Conservation (phyloP, 2,329 filamentous ascomycete genomes). For the Macrophomina pseudophaseolina region DNA sequence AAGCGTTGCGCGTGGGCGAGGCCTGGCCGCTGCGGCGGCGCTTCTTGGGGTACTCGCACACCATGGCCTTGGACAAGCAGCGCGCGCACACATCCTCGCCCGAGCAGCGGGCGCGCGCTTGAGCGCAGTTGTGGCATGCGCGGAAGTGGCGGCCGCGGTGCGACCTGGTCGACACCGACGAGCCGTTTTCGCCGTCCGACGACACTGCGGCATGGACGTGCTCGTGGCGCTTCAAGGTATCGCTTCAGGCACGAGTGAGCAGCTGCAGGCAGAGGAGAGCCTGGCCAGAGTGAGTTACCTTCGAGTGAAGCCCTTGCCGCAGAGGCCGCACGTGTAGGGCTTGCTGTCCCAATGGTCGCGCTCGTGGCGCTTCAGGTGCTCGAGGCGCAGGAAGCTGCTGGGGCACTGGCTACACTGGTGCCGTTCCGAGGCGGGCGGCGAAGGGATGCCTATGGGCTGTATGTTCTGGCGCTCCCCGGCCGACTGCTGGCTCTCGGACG, state of each 20-base stretch:
- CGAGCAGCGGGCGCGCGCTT: slow-evolving; percentile 26
- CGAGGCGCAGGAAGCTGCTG: slow-evolving; percentile 46
- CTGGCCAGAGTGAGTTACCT: slow-evolving; percentile 36
- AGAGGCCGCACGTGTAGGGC: slow-evolving; percentile 46
- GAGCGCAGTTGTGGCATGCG: slow-evolving; percentile 24
- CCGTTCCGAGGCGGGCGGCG: slow-evolving; percentile 15
- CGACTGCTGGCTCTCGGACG: slow-evolving; percentile 20
- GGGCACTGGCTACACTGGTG: slow-evolving; percentile 34
- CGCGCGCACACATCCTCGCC: slow-evolving; percentile 17
- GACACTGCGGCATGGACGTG: slow-evolving; percentile 21
- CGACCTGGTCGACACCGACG: background rate
- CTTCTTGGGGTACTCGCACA: slow-evolving; percentile 23
- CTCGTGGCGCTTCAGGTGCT: slow-evolving; percentile 49
- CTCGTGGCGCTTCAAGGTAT: slow-evolving; percentile 20
- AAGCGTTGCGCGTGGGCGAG: slow-evolving; percentile 11
- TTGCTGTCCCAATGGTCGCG: slow-evolving; percentile 49
- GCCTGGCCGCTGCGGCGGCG: slow-evolving; percentile 16
- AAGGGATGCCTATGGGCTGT: slow-evolving; percentile 13
- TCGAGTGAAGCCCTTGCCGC: slow-evolving; percentile 49
- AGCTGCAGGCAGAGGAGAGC: background rate
- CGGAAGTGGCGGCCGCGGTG: slow-evolving; percentile 20
- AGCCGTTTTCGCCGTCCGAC: slow-evolving; percentile 11
- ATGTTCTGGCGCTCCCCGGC: background rate
- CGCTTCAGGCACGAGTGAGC: slow-evolving; percentile 18
- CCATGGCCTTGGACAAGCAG: slow-evolving; percentile 17